These are phyloP conservation scores for Microascus cirrosus DNA, from an alignment of 2,329 filamentous ascomycete species.

Conservation along the genomic window DNA sequence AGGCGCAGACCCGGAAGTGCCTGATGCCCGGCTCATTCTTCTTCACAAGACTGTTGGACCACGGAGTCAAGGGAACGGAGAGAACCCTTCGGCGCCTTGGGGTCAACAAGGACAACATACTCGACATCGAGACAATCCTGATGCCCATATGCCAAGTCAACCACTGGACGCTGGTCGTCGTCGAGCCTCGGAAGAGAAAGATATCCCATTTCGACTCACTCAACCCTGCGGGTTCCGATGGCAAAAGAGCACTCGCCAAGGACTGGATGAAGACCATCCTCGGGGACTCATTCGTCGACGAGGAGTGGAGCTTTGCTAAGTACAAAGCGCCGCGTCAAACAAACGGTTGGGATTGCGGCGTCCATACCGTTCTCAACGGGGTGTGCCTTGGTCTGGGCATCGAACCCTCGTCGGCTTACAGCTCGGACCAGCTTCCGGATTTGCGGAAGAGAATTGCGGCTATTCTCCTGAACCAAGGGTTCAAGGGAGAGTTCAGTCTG, in stretches of 20 bases:
- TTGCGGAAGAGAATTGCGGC: slow-evolving; percentile 54
- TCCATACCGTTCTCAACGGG: slow-evolving; percentile 64
- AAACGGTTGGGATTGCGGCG: slow-evolving; percentile 67
- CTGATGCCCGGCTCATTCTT: slow-evolving; percentile 57
- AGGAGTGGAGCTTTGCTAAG: slow-evolving; percentile 49
- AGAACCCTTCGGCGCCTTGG: slow-evolving; percentile 46
- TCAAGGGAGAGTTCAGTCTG: slow-evolving; percentile 47
- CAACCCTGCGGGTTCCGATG: slow-evolving; percentile 23
- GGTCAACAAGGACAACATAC: slow-evolving; percentile 47
- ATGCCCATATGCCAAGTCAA: slow-evolving; percentile 53
- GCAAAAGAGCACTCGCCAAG: slow-evolving; percentile 29
- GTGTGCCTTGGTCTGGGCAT: slow-evolving; percentile 48
- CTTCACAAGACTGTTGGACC: slow-evolving; percentile 40
- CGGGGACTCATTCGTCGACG: slow-evolving; percentile 36
- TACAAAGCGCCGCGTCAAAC: slow-evolving; percentile 43
- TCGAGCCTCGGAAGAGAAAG: slow-evolving; percentile 47
- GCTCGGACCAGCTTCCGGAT: slow-evolving; percentile 40
- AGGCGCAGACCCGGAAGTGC: slow-evolving; percentile 41
- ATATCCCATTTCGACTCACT: slow-evolving; percentile 64
- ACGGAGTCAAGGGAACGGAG: slow-evolving; percentile 34
- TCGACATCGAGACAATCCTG: slow-evolving; percentile 56
- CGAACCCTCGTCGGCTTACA: slow-evolving; percentile 37
- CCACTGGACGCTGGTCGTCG: slow-evolving; percentile 64
- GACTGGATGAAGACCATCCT: slow-evolving; percentile 50
- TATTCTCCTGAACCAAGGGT: slow-evolving; percentile 56